Base-by-base conservation (phyloP, 2,329 filamentous ascomycete genomes). In the Fusarium hostae region DNA sequence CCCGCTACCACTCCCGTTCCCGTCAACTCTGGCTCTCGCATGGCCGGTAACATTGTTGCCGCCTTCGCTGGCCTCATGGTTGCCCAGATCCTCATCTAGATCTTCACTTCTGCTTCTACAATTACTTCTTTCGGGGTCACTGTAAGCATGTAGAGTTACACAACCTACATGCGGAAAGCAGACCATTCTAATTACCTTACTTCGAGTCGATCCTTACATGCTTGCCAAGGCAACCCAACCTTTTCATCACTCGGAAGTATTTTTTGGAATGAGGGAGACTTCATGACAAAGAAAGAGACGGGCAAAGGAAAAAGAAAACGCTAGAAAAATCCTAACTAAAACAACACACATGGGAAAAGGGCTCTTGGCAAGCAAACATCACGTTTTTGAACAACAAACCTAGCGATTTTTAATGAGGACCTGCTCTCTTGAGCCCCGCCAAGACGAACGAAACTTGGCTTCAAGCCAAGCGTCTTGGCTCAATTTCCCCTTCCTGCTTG, bases 81-180 rank as follows among this genome's bases (percentile, higher is more conserved):
- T 34, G 78, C 77, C 43, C 79, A 79, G 74, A 70, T 80, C 51
- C 66, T 81, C 54, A 75, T 76, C 67, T 80, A 75, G 66, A 44
- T 50, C 52, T 74, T 75, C 61, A 59, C 52, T 77, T 75, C 68
- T 74, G 70, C 61, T 66, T 77, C 68, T 75, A 77, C 68, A 74
- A 69, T 59, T 73, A 73, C 43, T 61, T 71, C 43, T 63, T 63
- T 40, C 13, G 37, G 50, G 71, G 66, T 70, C 68, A 66, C 63
- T 65, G 47, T 67, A 70, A 71, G 66, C 73, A 76, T 78, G 74
- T 77, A 77, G 68, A 69, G 63, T 66, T 67, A 66, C 66, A 66
- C 47, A 60, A 56, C 56, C 63, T 73, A 69, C 64, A 64, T 34
- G 71, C 63, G 56, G 68, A 75, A 72, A 77, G 78, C 78, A 76